Evolutionary conservation across 345 rosid genomes (phyloP).

Genomic region (Citrus sinensis): DVS_A1.0 CM039163.1:42712501-42713000

Average conservation of each 20-base stretch:
- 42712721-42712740: neutral
- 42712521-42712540: neutral
- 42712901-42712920: neutral
- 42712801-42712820: neutral
- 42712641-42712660: neutral
- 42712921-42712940: neutral
- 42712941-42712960: neutral
- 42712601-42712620: neutral
- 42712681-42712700: neutral
- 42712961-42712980: too few relatives aligned
- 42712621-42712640: neutral
- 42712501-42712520: neutral
- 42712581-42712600: neutral
- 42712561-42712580: too few relatives aligned
- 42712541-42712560: neutral
- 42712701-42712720: neutral
- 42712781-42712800: conserved; percentile 8
- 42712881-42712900: neutral
- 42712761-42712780: neutral
- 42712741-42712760: neutral
- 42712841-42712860: neutral
- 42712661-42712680: neutral
- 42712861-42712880: neutral
- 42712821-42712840: neutral
- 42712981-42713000: too few relatives aligned